Conservation (phyloP, 208 protist genomes). For the Naegleria fowleri region DNA sequence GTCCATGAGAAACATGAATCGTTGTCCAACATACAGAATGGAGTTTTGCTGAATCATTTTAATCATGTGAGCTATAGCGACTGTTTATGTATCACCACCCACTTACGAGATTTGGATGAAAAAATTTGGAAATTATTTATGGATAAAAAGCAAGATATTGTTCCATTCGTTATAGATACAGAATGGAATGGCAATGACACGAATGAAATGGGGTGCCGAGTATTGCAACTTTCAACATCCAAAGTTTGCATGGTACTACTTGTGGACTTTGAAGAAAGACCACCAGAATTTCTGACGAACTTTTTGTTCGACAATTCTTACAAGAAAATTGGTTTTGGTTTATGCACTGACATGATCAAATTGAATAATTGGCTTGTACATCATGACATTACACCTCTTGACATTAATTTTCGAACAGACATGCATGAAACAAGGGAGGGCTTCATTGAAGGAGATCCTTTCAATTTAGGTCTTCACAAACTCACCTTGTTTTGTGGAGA, state of each 20-base stretch:
- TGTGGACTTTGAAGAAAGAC: not conserved
- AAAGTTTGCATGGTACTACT: not conserved
- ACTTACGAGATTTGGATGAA: not conserved
- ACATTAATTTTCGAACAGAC: not conserved
- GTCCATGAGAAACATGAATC: too few species aligned
- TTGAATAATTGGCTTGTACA: not conserved
- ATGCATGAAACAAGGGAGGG: not conserved
- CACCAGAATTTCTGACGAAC: not conserved
- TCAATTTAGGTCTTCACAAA: not conserved
- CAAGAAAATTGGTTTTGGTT: not conserved
- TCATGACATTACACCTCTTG: not conserved
- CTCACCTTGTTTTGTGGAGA: not conserved
- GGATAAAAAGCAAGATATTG: not conserved
- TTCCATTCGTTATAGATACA: not conserved
- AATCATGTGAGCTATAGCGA: not conserved
- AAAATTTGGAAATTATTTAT: not conserved
- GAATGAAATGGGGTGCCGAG: not conserved
- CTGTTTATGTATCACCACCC: not conserved
- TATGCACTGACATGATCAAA: not conserved
- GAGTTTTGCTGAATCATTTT: too few species aligned
- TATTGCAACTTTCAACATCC: not conserved
- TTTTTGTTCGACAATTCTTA: not conserved
- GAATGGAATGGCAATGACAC: not conserved
- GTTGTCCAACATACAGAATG: too few species aligned
- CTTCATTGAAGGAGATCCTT: not conserved